Evolutionary conservation across 257 asterid species (phyloP).

Genomic region (Marsdenia floribunda): DNA sequence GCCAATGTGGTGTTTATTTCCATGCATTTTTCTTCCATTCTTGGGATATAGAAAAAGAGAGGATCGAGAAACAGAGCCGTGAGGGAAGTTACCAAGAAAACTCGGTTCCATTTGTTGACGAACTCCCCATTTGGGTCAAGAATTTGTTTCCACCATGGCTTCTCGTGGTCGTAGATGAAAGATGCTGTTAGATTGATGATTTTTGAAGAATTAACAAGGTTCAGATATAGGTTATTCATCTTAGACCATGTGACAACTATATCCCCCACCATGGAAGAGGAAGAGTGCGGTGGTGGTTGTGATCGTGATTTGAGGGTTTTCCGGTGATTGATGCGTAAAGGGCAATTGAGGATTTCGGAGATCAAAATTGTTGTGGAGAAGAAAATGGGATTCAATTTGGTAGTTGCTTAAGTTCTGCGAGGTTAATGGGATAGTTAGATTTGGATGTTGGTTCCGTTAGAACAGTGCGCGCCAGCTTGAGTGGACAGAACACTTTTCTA

Average conservation of each 20-base stretch:
- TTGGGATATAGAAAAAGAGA: constrained; percentile 61
- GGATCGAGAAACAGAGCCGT: constrained; percentile 78
- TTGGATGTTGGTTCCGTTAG: constrained; percentile 10
- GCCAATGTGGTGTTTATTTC: constrained; percentile 40
- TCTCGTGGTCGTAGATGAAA: constrained; percentile 35
- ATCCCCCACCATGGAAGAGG: not conserved
- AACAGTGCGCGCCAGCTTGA: constrained; percentile 10
- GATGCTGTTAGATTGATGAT: constrained; percentile 39
- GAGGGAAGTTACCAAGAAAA: constrained; percentile 53
- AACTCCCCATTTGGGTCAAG: constrained; percentile 68
- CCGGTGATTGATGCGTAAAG: not conserved
- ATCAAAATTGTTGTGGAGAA: constrained; percentile 16
- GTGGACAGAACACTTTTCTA: not conserved
- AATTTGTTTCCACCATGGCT: constrained; percentile 62
- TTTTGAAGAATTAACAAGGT: constrained; percentile 20
- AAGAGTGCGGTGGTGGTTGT: not conserved
- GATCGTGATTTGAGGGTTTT: not conserved
- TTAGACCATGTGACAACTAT: not conserved
- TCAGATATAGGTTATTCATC: constrained; percentile 22
- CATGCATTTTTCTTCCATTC: constrained; percentile 44
- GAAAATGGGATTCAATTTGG: constrained; percentile 28
- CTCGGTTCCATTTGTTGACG: constrained; percentile 62
- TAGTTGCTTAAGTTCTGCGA: not conserved
- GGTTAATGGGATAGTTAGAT: not conserved
- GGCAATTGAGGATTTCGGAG: not conserved